A percentile compares a stretch with the other conserved stretches of the same genome.
These are phyloP conservation scores for Aureobasidium sp. DNA, from an alignment of 2,329 filamentous ascomycete genomes.

Conservation along the genomic window DNA sequence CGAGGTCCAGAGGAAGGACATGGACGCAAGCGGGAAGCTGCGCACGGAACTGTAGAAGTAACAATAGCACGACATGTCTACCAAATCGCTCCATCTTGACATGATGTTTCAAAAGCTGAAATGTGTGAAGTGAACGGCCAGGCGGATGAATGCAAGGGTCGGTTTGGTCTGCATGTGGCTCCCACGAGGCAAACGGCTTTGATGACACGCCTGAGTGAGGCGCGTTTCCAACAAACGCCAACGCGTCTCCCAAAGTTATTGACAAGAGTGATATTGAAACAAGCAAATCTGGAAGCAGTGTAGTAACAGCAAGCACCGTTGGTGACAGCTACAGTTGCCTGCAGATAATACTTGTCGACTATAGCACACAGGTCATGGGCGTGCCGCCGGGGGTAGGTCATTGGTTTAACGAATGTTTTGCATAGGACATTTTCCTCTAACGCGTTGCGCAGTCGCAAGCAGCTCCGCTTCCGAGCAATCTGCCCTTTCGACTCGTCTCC, in stretches of 20 bases:
- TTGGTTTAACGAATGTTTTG: not conserved
- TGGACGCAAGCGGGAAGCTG: not conserved
- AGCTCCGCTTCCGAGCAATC: constrained; percentile 82
- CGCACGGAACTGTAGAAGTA: constrained; percentile 11
- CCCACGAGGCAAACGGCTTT: not conserved
- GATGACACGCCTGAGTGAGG: not conserved
- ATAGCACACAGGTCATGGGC: constrained; percentile 29
- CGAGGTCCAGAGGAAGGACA: constrained; percentile 5
- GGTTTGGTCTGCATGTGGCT: not conserved
- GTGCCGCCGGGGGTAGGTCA: constrained; percentile 34
- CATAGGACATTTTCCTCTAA: constrained; percentile 14
- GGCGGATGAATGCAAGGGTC: constrained; percentile 1
- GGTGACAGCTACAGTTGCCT: not conserved
- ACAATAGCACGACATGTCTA: constrained; percentile 16
- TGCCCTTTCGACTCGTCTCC: constrained; percentile 95
- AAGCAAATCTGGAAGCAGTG: not conserved
- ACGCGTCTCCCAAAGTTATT: constrained; percentile 19
- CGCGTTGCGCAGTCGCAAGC: constrained; percentile 74
- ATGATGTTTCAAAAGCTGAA: too few species aligned
- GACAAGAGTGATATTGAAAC: constrained; percentile 17
- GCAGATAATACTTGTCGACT: not conserved
- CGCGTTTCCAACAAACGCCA: constrained; percentile 14
- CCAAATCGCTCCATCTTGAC: not conserved
- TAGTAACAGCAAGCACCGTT: not conserved
- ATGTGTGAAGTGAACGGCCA: not conserved